Evolutionary conservation across 345 rosid species (phyloP).

Genomic region (Pelargonium nanum): DNA sequence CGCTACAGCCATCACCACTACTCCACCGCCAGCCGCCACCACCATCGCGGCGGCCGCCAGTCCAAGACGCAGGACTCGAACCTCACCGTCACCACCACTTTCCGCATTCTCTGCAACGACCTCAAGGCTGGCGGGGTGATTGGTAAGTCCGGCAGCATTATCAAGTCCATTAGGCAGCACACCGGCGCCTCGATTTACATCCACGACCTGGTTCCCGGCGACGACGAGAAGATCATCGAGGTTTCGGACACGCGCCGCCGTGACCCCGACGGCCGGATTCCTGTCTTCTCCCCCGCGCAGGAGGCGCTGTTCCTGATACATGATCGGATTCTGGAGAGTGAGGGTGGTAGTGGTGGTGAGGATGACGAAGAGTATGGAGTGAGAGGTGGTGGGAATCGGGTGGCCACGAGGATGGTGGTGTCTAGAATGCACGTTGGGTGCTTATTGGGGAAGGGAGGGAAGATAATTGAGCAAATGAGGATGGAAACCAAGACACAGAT

Average conservation of each 20-base stretch:
- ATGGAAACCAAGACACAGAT: constrained; percentile 97
- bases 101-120: constrained; percentile 90
- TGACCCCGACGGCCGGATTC: constrained; percentile 92
- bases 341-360: constrained; percentile 35
- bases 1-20: constrained; percentile 41
- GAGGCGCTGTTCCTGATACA: constrained; percentile 82
- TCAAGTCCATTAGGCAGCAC: constrained; percentile 80
- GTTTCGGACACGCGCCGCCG: constrained; percentile 87
- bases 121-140: constrained; percentile 93
- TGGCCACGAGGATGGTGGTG: constrained; percentile 80
- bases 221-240: constrained; percentile 90
- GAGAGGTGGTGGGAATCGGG: constrained; percentile 49
- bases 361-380: constrained; percentile 49
- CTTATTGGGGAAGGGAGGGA: constrained; percentile 95
- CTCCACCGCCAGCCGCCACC: constrained; percentile 23
- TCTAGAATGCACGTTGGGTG: constrained; percentile 92
- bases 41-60: constrained; percentile 41
- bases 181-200: constrained; percentile 99
- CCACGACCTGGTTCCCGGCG: constrained; percentile 85
- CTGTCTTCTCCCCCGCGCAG: constrained; percentile 86
- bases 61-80: constrained; percentile 41
- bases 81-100: constrained; percentile 66
- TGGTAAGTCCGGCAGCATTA: constrained; percentile 89
- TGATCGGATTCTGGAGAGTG: constrained; percentile 84
- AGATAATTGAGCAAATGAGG: constrained; percentile 99